Percentiles rank a stretch among this genome's conserved stretches.
Conservation (phyloP, 2,329 filamentous ascomycete species). For the Aspergillus fumigatus region DNA sequence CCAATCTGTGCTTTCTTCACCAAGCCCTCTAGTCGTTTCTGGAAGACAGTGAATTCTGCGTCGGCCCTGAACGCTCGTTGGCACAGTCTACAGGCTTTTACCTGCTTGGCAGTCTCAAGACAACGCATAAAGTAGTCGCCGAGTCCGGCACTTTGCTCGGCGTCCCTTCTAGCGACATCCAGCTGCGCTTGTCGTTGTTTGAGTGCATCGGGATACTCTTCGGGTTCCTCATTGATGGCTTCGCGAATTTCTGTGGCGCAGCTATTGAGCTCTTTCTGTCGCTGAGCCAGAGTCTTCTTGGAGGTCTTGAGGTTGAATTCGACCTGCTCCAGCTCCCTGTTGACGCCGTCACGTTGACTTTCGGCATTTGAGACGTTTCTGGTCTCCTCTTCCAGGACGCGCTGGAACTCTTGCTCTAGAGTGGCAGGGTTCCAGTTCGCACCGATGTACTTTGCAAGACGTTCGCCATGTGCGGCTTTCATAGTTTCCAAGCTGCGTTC, state of each 20-base stretch:
- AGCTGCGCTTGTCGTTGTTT: conserved; percentile 49
- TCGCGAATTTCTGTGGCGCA: conserved; percentile 61
- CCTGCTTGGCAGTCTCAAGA: conserved; percentile 59
- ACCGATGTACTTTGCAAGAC: conserved; percentile 63
- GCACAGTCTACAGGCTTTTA: conserved; percentile 74
- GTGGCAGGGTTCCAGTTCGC: conserved; percentile 63
- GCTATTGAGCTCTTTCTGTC: conserved; percentile 57
- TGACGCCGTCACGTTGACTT: conserved; percentile 64
- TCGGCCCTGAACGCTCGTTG: conserved; percentile 60
- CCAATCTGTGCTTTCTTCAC: conserved; percentile 50
- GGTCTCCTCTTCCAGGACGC: conserved; percentile 54
- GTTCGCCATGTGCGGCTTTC: conserved; percentile 66
- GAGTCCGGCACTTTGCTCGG: conserved; percentile 63
- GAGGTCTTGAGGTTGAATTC: conserved; percentile 66
- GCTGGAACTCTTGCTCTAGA: conserved; percentile 68
- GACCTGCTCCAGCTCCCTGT: conserved; percentile 69
- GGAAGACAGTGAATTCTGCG: conserved; percentile 58
- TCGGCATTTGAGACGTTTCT: conserved; percentile 60
- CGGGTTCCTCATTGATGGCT: conserved; percentile 49
- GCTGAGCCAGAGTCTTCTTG: conserved; percentile 61
- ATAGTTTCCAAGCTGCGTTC: conserved; percentile 74
- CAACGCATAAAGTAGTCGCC: conserved; percentile 68
- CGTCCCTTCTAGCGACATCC: conserved; percentile 55
- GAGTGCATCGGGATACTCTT: conserved; percentile 50
- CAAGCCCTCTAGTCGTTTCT: conserved; percentile 60